These are phyloP conservation scores for Articulospora tetracladia DNA, from an alignment of 495 filamentous ascomycete genomes.

Conservation along the genomic window DNA sequence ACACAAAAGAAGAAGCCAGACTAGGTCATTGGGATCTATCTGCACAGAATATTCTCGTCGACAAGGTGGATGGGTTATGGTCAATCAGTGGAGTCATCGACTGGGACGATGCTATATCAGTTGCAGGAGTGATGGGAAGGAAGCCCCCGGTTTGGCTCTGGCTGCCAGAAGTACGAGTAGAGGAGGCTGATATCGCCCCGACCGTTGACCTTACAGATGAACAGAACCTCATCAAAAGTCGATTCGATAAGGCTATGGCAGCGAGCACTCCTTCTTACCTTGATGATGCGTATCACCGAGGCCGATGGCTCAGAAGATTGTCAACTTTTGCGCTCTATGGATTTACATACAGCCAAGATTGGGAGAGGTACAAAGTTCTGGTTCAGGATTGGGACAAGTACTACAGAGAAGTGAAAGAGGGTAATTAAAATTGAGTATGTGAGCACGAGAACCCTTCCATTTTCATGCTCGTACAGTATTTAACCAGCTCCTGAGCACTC, in stretches of 20 bases:
- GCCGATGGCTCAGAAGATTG: constrained; percentile 2
- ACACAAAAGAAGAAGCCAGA: background rate
- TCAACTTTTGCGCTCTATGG: constrained; percentile 8
- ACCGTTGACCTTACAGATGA: background rate
- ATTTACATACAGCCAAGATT: background rate
- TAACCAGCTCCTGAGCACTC: no score
- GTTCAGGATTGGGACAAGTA: constrained; percentile 13
- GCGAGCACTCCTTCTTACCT: constrained; percentile 5
- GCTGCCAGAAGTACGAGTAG: background rate
- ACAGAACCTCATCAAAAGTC: constrained; percentile 11
- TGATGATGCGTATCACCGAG: constrained; percentile 14
- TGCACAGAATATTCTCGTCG: constrained; percentile 9
- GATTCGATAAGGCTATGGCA: constrained; percentile 17
- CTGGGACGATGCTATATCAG: constrained; percentile 9
- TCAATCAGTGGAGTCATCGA: constrained; percentile 11
- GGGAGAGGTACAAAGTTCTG: constrained; percentile 1
- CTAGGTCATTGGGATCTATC: constrained; percentile 17
- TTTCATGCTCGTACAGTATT: no score
- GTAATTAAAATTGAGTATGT: no score
- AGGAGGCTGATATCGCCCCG: background rate
- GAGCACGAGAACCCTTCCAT: no score
- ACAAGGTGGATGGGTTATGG: background rate
- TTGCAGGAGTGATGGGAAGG: constrained; percentile 2
- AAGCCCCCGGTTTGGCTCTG: constrained; percentile 13
- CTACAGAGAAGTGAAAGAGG: no score